phyloP scores from a whole-genome alignment of 2,329 filamentous ascomycete genomes.

The Penicillium glabrum region DNA sequence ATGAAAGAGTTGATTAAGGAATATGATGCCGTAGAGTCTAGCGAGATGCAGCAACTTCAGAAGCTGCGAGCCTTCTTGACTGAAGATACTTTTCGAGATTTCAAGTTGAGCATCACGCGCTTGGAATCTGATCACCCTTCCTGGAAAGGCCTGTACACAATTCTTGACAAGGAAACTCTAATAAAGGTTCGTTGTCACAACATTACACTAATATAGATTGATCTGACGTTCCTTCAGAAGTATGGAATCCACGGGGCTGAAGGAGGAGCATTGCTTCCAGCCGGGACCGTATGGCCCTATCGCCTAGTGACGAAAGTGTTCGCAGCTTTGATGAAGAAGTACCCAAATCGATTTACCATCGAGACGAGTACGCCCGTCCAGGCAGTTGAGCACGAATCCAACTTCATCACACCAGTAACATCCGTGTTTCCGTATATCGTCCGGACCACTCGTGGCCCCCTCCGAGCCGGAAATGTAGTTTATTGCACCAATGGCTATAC shows the following conservation, averaged over 20 bases:
- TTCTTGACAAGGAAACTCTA: constrained; percentile 17
- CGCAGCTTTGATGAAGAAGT: constrained; percentile 20
- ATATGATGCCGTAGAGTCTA: constrained; percentile 29
- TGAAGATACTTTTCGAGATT: constrained; percentile 16
- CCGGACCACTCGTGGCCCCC: constrained; percentile 36
- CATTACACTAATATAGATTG: background rate
- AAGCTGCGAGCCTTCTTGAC: constrained; percentile 29
- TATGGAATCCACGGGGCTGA: constrained; percentile 22
- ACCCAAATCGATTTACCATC: constrained; percentile 26
- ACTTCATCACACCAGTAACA: background rate
- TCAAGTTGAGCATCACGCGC: constrained; percentile 18
- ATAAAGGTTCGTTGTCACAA: constrained; percentile 6
- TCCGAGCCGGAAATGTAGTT: constrained; percentile 37
- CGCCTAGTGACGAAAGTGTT: constrained; percentile 33
- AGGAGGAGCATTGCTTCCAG: constrained; percentile 27
- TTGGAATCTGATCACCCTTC: constrained; percentile 24
- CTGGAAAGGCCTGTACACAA: constrained; percentile 24
- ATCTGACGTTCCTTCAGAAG: constrained; percentile 8
- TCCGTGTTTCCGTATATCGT: constrained; percentile 28
- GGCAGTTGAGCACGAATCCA: constrained; percentile 18
- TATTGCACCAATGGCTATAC: constrained; percentile 47
- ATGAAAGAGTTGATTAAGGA: constrained; percentile 38
- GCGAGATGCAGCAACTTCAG: constrained; percentile 22
- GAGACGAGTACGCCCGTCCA: constrained; percentile 34
- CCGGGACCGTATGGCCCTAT: constrained; percentile 40